Percentiles rank a stretch among this genome's conserved stretches.
Conservation (phyloP, 768 basidiomycete species). For the Russula dissimulans region DNA sequence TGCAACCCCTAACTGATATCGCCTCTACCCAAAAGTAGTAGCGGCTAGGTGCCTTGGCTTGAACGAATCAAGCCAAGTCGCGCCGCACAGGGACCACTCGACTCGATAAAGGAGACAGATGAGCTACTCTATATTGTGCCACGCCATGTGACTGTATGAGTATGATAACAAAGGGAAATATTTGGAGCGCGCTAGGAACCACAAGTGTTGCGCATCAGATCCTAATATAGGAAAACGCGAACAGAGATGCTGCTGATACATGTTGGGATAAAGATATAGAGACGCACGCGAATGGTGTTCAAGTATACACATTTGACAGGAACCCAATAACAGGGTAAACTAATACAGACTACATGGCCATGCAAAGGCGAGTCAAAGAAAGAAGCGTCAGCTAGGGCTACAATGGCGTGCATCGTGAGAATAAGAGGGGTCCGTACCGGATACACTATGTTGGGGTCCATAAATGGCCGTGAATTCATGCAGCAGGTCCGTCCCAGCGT, state of each 20-base stretch:
- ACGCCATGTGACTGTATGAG: background rate
- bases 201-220: background rate
- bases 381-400: conserved; percentile 27
- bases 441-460: conserved; percentile 27
- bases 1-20: background rate
- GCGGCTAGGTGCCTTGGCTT: background rate
- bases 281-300: conserved; percentile 10
- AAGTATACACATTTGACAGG: conserved; percentile 25
- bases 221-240: background rate
- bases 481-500: conserved; percentile 20
- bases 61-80: background rate
- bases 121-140: background rate
- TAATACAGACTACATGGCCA: conserved; percentile 30
- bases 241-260: background rate
- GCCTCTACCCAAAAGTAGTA: background rate
- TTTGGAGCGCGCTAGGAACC: background rate
- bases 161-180: background rate
- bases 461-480: conserved; percentile 12
- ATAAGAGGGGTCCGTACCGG: conserved; percentile 26
- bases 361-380: conserved; percentile 12
- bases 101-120: background rate
- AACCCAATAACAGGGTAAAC: conserved; percentile 20
- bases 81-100: background rate
- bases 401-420: conserved; percentile 18
- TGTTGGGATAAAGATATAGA: background rate